Evolutionary conservation across 208 protist genomes (phyloP).

Genomic region (Acanthamoeba castellanii): DNA sequence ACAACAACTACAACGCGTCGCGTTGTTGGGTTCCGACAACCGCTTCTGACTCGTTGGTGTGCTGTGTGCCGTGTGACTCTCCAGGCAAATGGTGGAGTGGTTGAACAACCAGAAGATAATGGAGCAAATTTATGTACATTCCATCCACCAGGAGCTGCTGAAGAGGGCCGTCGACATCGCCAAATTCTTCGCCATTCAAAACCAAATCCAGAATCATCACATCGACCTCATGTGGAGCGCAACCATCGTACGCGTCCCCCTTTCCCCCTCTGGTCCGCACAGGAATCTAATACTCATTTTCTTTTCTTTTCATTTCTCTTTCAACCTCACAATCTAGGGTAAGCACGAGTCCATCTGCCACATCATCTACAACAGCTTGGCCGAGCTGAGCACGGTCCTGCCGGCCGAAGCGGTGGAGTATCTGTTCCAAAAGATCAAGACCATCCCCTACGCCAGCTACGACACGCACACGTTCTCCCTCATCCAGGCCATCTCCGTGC

Average conservation of each 20-base stretch:
- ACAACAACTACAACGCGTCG: not conserved
- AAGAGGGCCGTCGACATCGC: conserved; percentile 81
- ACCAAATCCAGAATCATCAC: conserved; percentile 77
- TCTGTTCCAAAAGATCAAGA: conserved; percentile 80
- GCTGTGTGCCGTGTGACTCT: not conserved
- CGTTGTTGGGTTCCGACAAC: not conserved
- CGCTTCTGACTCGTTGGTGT: not conserved
- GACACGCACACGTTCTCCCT: conserved; percentile 73
- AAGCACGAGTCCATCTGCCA: conserved; percentile 83
- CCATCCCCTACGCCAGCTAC: conserved; percentile 76
- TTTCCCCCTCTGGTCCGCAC: not conserved
- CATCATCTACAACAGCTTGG: conserved; percentile 79
- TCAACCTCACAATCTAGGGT: conserved; percentile 13
- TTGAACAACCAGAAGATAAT: conserved; percentile 80
- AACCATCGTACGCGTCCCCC: not conserved
- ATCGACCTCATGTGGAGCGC: conserved; percentile 83
- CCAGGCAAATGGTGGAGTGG: conserved; percentile 80
- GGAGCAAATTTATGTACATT: conserved; percentile 80
- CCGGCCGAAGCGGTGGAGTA: conserved; percentile 75
- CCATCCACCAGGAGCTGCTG: conserved; percentile 80
- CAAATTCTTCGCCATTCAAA: conserved; percentile 78
- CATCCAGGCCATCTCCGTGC: conserved; percentile 74
- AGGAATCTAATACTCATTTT: not conserved
- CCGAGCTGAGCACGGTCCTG: conserved; percentile 45
- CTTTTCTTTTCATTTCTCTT: not conserved